These are phyloP conservation scores for Peronospora belbahrii DNA, from an alignment of 352 stramenopile genomes.

Conservation along the genomic window DNA sequence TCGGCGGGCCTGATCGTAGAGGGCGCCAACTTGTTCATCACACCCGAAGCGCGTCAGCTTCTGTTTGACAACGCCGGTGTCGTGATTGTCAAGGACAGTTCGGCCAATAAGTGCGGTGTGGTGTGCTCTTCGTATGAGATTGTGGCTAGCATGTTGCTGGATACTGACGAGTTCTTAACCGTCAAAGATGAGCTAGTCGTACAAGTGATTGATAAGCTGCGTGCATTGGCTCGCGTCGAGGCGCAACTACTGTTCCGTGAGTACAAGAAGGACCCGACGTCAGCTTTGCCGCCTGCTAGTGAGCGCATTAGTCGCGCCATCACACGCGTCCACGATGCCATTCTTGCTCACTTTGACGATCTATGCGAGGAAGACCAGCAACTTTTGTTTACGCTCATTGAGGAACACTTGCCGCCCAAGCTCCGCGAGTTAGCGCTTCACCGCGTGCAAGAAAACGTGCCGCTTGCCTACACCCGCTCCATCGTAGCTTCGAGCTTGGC, in stretches of 20 bases:
- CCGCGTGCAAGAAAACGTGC: constrained; percentile 88
- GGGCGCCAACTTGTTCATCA: constrained; percentile 84
- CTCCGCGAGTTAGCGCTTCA: constrained; percentile 92
- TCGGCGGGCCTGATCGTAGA: constrained; percentile 76
- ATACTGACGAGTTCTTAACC: constrained; percentile 93
- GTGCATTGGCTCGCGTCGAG: constrained; percentile 89
- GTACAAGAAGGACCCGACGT: constrained; percentile 86
- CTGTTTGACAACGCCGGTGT: constrained; percentile 94
- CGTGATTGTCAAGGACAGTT: constrained; percentile 97
- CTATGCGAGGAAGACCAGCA: constrained; percentile 78
- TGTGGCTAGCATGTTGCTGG: constrained; percentile 91
- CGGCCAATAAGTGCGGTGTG: constrained; percentile 85
- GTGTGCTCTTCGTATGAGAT: constrained; percentile 85
- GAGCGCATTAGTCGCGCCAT: constrained; percentile 94
- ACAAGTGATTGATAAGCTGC: constrained; percentile 93
- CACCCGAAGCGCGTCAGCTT: constrained; percentile 74
- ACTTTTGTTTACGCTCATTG: constrained; percentile 77
- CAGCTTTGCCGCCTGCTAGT: constrained; percentile 86
- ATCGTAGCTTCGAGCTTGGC: constrained; percentile 93
- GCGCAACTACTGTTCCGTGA: constrained; percentile 97
- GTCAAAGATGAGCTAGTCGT: constrained; percentile 92
- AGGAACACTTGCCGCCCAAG: constrained; percentile 90
- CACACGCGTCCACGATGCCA: constrained; percentile 93
- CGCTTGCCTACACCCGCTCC: constrained; percentile 94
- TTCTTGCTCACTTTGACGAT: constrained; percentile 89